Conservation (phyloP, 352 stramenopile species). For the Pythium pyrilobum region DNA sequence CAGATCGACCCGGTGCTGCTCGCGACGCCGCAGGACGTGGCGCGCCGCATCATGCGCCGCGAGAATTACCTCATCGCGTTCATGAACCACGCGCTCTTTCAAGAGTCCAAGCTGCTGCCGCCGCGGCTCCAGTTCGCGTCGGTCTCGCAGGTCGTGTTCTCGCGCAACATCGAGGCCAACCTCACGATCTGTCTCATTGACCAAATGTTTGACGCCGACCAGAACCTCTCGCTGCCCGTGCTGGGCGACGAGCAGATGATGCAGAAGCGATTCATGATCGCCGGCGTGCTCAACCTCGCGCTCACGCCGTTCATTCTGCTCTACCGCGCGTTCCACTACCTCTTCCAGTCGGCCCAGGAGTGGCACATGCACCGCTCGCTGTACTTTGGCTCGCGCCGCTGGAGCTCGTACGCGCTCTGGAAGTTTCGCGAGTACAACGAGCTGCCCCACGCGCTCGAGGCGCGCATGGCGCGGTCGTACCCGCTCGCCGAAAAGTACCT, state of each 20-base stretch:
- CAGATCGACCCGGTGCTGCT: constrained; percentile 77
- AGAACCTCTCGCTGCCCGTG: constrained; percentile 81
- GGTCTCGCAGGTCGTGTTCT: constrained; percentile 78
- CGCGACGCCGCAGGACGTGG: constrained; percentile 85
- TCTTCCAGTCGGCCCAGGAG: constrained; percentile 96
- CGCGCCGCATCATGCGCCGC: constrained; percentile 95
- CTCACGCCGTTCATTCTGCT: constrained; percentile 97
- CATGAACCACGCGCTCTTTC: constrained; percentile 94
- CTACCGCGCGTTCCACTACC: constrained; percentile 96
- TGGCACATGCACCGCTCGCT: constrained; percentile 87
- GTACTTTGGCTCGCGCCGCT: constrained; percentile 95
- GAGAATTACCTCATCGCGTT: constrained; percentile 99
- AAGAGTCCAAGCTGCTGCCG: constrained; percentile 79
- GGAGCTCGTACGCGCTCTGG: constrained; percentile 88
- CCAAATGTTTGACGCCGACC: constrained; percentile 92
- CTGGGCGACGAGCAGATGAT: constrained; percentile 91
- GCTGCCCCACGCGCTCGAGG: constrained; percentile 94
- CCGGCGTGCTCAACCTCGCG: constrained; percentile 92
- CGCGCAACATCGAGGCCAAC: constrained; percentile 92
- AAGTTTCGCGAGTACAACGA: constrained; percentile 99
- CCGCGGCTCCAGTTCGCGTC: constrained; percentile 64
- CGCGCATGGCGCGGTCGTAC: constrained; percentile 91
- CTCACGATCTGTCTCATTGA: constrained; percentile 96
- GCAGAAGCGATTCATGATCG: constrained; percentile 90
- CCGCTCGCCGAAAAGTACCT: constrained; percentile 91